A percentile compares a stretch with the other conserved stretches of the same genome.
Evolutionary conservation across 2,329 filamentous ascomycete genomes (phyloP).

Genomic region (Beauveria sp.): DNA sequence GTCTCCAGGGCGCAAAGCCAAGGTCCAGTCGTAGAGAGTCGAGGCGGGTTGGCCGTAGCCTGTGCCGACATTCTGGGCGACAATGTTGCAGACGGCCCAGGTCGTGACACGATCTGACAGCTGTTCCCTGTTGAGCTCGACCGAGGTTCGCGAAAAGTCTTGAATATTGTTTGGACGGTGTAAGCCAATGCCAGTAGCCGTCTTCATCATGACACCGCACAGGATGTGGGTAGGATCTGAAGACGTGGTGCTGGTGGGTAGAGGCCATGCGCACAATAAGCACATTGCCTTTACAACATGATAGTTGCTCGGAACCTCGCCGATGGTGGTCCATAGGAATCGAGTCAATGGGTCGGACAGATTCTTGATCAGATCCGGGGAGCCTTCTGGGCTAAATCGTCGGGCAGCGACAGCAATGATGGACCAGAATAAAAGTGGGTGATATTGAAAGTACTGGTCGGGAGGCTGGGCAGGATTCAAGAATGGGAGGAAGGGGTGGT

Average conservation of each 20-base stretch:
- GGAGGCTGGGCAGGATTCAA: slow-evolving; percentile 59
- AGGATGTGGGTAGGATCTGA: slow-evolving; percentile 76
- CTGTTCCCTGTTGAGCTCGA: slow-evolving; percentile 71
- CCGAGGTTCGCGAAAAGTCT: slow-evolving; percentile 69
- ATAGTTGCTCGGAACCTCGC: slow-evolving; percentile 70
- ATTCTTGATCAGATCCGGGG: slow-evolving; percentile 57
- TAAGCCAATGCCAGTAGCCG: slow-evolving; percentile 74
- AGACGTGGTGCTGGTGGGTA: slow-evolving; percentile 73
- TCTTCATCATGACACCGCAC: slow-evolving; percentile 79
- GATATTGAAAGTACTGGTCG: slow-evolving; percentile 68
- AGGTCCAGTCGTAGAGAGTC: slow-evolving; percentile 68
- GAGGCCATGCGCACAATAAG: slow-evolving; percentile 71
- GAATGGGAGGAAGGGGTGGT: slow-evolving; percentile 72
- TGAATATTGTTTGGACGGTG: slow-evolving; percentile 76
- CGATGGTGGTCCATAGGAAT: slow-evolving; percentile 69
- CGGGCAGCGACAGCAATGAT: slow-evolving; percentile 69
- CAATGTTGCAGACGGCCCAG: slow-evolving; percentile 81
- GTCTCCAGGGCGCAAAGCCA: slow-evolving; percentile 53
- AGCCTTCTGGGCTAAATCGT: slow-evolving; percentile 49
- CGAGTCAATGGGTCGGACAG: slow-evolving; percentile 62
- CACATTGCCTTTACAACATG: slow-evolving; percentile 76
- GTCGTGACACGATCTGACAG: slow-evolving; percentile 71
- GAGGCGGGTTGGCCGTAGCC: slow-evolving; percentile 77
- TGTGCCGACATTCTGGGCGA: slow-evolving; percentile 73
- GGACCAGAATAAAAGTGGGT: slow-evolving; percentile 79